These are phyloP conservation scores for Verbascum thapsus DNA, from an alignment of 257 asterid genomes.

Conservation along the genomic window DNA sequence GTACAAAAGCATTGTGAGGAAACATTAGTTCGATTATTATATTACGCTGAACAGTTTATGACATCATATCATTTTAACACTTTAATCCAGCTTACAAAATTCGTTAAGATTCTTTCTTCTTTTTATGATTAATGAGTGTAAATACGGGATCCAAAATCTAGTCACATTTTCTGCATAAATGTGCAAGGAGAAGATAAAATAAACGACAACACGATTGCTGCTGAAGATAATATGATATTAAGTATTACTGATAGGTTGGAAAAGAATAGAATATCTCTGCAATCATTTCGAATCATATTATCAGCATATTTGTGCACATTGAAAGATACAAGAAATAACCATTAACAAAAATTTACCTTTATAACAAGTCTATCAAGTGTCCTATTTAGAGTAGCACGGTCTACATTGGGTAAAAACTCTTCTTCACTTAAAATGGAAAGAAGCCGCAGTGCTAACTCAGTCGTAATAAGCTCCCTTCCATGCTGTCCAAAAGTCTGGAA, in stretches of 20 bases:
- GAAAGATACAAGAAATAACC: conserved; percentile 8
- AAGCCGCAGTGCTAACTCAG: conserved; percentile 88
- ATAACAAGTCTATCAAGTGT: conserved; percentile 79
- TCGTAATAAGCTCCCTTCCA: conserved; percentile 96
- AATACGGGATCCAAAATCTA: neutral
- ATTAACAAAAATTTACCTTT: conserved; percentile 53
- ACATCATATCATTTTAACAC: neutral
- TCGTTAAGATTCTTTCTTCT: neutral
- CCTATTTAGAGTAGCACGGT: conserved; percentile 57
- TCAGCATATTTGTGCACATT: conserved; percentile 14
- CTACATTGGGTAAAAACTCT: conserved; percentile 78
- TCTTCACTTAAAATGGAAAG: conserved; percentile 95
- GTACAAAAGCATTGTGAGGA: conserved; percentile 28
- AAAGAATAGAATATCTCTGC: neutral
- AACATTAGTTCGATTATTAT: conserved; percentile 23
- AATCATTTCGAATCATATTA: neutral
- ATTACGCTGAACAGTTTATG: neutral
- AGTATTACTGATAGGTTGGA: neutral
- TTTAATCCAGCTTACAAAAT: neutral
- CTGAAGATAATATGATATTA: neutral
- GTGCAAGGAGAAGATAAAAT: neutral
- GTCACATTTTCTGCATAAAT: neutral
- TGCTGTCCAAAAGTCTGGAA: conserved; percentile 99
- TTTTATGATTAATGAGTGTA: neutral
- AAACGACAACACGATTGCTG: conserved; percentile 1